Evolutionary conservation across 148 eudicot species (phyloP), one percentile per base, ranked within the genome.

Genomic region (Nepenthes mirabilis): DNA sequence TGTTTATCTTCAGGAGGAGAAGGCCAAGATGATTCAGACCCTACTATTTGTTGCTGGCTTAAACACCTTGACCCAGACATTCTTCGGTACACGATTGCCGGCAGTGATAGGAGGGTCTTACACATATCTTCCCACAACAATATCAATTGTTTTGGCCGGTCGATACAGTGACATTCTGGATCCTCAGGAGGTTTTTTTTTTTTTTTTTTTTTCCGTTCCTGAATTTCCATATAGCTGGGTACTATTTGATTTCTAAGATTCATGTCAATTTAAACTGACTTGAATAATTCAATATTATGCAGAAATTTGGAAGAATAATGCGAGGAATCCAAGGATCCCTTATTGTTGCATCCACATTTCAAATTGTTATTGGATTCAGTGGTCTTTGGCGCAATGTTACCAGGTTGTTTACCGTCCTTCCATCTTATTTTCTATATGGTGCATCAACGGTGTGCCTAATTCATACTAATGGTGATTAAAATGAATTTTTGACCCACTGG

Each of bases 241-340:
- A 5, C 58, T 45, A 5, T 14, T 36, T 60, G 9, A 51, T 65
- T 47, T 33, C 1, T 6, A 9, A 13, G 49, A 47, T 9, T 9
- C 51, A 36, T 58, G 11, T 12, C 55, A 62, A 52, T 53, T 14
- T 72, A 63, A 65, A 49, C 34, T 51, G 47, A 33, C 7, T 52
- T 37, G 53, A 59, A 33, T 47, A 0, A 11, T 32, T 62, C 49
- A 33, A 34, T 23, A 23, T 23, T 50, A 33, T 71, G 60, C 83
- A 93, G 98, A 88, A 69, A 75, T 93, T 93, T 68, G 58, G 62
- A 63, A 79, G 60, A 63, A 86, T 72, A 36, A 88, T 93, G 82
- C 78, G 91, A 61, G 98, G 83, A 52, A 88, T 76, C 9, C 98
- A 93, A 52, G 98, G 98, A 12, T 78, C 98, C n/a, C 68, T 93